Evolutionary conservation across 176 grass and related monocot species (phyloP), one percentile per base, ranked within the genome.

Genomic region (Leersia perrieri): DNA sequence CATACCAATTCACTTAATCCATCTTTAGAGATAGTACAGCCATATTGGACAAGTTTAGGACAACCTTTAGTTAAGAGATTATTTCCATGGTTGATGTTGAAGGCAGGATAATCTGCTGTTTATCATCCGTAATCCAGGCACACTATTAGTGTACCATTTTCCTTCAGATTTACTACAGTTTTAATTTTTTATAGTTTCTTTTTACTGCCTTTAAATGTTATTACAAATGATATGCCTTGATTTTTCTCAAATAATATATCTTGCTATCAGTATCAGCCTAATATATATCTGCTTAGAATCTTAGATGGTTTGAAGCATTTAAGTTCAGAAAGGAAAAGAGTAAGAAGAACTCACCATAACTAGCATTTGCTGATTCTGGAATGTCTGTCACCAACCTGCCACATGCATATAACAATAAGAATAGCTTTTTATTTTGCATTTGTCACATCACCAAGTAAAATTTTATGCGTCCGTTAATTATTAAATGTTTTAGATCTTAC

Each of bases 341-440:
- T 11, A 14, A 27, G 47, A 69, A 81, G 72, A 86, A 92, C 93
- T 29, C 39, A 96, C 90, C 90, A 38, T 88, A 86, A 72, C 80
- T 91, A 66, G 88, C 83, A 86, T 93, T 85, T 66, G 78, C 45
- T 84, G 90, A 81, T 86, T 94, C 95, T 60, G 95, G 95, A 64
- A 98, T 94, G 85, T 98, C 92, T 47, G 92, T 98, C 67, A 98
- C 95, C 88, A 98, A 88, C 95, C 95, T 98, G 91, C 70, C 71
- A 83, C 29, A 88, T 80, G 33, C 16, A 86, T 70, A 85, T 41
- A 80, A 78, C 27, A 39, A 84, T 70, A 79, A 84, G 25, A 39
- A 77, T 78, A 62, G 49, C 30, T 76, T 57, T 15, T 78, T 64
- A 76, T 44, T 61, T 70, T 60, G 20, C 33, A 84, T 25, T 77